phyloP scores from a whole-genome alignment of 169 alveolate species.

The Cryptosporidium meleagridis region DNA sequence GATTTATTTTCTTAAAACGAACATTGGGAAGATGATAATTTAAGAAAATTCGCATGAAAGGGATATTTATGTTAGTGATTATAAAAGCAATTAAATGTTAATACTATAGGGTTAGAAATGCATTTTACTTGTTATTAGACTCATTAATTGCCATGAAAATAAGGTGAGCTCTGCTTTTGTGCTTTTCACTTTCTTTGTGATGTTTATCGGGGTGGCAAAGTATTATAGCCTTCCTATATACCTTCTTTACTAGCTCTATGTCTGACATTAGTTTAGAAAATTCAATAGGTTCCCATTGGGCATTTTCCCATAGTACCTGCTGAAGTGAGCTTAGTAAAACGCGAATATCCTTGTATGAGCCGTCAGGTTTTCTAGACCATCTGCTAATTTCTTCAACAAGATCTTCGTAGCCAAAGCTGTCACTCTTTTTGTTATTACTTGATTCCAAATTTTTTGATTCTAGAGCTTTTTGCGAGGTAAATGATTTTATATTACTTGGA shows the following conservation, averaged over 20 bases:
- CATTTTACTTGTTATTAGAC: constrained; percentile 71
- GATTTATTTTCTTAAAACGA: background rate
- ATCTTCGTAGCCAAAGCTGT: constrained; percentile 12
- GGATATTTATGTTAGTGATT: background rate
- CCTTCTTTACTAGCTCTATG: constrained; percentile 80
- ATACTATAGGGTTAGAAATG: background rate
- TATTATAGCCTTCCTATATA: constrained; percentile 83
- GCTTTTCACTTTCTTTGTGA: constrained; percentile 58
- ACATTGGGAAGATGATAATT: background rate
- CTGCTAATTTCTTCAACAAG: constrained; percentile 77
- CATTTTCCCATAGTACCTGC: constrained; percentile 86
- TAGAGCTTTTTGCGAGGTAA: background rate
- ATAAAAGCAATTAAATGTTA: background rate
- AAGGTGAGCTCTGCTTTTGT: constrained; percentile 75
- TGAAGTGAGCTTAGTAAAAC: constrained; percentile 86
- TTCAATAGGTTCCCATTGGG: constrained; percentile 86
- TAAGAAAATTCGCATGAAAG: background rate
- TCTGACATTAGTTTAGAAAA: constrained; percentile 83
- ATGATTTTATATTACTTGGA: background rate
- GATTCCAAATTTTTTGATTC: background rate
- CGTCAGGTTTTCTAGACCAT: constrained; percentile 83
- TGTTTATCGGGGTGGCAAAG: constrained; percentile 85
- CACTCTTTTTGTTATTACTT: background rate
- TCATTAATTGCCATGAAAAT: constrained; percentile 80
- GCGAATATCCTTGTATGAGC: constrained; percentile 84